Conservation (phyloP, 2,329 filamentous ascomycete genomes). For the Scleromitrula shiraiana region DNA sequence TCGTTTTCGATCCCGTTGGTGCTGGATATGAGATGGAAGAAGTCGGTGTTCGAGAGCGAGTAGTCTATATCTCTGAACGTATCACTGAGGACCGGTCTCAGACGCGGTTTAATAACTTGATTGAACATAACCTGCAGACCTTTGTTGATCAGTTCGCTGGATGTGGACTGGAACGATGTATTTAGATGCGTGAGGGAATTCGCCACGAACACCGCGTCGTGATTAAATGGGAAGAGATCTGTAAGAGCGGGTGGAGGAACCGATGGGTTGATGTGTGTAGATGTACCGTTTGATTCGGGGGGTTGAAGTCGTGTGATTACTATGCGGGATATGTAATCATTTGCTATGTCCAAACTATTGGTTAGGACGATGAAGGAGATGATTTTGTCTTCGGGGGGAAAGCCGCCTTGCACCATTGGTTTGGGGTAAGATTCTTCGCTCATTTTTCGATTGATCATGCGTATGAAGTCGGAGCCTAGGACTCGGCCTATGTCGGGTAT, state of each 20-base stretch:
- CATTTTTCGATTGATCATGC: conserved; percentile 98
- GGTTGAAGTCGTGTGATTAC: conserved; percentile 57
- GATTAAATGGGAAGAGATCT: conserved; percentile 71
- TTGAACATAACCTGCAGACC: conserved; percentile 80
- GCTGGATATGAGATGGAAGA: conserved; percentile 46
- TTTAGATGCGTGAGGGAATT: conserved; percentile 62
- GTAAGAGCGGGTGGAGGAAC: conserved; percentile 35
- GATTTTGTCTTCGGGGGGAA: conserved; percentile 82
- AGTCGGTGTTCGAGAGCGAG: conserved; percentile 54
- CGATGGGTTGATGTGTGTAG: conserved; percentile 3
- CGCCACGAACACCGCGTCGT: conserved; percentile 63
- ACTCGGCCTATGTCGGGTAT: conserved; percentile 73
- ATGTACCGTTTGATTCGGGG: conserved; percentile 21
- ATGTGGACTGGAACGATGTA: conserved; percentile 66
- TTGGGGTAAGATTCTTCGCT: conserved; percentile 89
- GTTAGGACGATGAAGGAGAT: conserved; percentile 86
- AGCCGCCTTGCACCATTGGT: conserved; percentile 64
- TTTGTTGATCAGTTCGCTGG: conserved; percentile 73
- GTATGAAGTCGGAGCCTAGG: conserved; percentile 81
- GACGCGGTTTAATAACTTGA: conserved; percentile 75
- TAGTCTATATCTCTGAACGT: conserved; percentile 92
- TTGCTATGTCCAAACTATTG: conserved; percentile 89
- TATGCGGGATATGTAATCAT: conserved; percentile 85
- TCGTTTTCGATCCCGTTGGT: too few species aligned
- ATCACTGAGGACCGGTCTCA: conserved; percentile 78